Evolutionary conservation across 805 yeast species (phyloP).

Genomic region (Ogataea parapolymorpha): DNA sequence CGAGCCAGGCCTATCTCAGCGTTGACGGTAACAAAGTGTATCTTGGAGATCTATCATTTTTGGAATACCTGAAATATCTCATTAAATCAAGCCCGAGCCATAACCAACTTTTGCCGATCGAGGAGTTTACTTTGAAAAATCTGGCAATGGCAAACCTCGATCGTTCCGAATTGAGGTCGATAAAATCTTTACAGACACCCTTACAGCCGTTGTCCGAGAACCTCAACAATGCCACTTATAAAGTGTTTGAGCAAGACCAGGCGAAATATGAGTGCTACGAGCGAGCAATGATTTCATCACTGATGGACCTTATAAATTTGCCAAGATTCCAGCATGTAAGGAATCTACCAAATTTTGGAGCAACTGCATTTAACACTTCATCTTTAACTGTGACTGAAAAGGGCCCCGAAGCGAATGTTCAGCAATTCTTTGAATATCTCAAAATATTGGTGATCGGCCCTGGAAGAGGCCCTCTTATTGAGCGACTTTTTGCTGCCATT

Average conservation of each 20-base stretch:
- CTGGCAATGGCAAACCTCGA: slow-evolving; percentile 14
- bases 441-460: slow-evolving; percentile 74
- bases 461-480: slow-evolving; percentile 81
- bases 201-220: slow-evolving; percentile 66
- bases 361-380: slow-evolving; percentile 22
- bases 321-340: slow-evolving; percentile 22
- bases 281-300: slow-evolving; percentile 56
- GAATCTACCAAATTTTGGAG: slow-evolving; percentile 13
- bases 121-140: slow-evolving; percentile 25
- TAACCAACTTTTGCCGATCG: slow-evolving; percentile 28
- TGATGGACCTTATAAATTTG: slow-evolving; percentile 34
- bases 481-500: slow-evolving; percentile 45
- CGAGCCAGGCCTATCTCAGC: slow-evolving; percentile 18
- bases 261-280: slow-evolving; percentile 69
- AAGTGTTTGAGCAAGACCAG: slow-evolving; percentile 66
- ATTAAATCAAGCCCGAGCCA: slow-evolving; percentile 18
- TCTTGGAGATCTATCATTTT: slow-evolving; percentile 28
- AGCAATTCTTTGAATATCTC: slow-evolving; percentile 12
- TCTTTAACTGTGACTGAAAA: slow-evolving; percentile 15
- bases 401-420: background rate
- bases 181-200: slow-evolving; percentile 42
- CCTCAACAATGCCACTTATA: slow-evolving; percentile 58
- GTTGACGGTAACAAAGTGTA: slow-evolving; percentile 21
- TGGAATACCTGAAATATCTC: slow-evolving; percentile 30
- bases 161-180: slow-evolving; percentile 12